Evolutionary conservation across 2,329 filamentous ascomycete genomes (phyloP).

Genomic region (Aureobasidium mangrovei): DNA sequence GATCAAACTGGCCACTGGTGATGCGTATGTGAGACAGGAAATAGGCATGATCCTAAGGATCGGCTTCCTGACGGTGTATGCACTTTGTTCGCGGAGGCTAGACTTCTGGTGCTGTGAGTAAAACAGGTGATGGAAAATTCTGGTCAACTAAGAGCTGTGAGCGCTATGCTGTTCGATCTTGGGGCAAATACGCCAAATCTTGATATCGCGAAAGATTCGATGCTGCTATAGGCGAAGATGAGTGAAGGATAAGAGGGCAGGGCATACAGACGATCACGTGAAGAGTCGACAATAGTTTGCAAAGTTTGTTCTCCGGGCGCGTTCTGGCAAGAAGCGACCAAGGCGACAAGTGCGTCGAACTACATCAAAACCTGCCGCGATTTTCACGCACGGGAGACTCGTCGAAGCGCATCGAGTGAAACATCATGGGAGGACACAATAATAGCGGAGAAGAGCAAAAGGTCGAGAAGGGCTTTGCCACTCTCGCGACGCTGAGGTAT

Average conservation of each 20-base stretch:
- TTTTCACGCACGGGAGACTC: not conserved
- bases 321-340: slow-evolving; percentile 5
- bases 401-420: not conserved
- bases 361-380: not conserved
- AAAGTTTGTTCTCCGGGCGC: slow-evolving; percentile 14
- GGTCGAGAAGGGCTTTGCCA: slow-evolving; percentile 71
- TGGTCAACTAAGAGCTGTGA: too few relatives aligned
- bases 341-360: not conserved
- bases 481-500: slow-evolving; percentile 71
- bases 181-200: too few relatives aligned
- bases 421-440: slow-evolving; percentile 6
- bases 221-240: too few relatives aligned
- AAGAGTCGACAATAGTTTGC: not conserved
- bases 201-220: too few relatives aligned
- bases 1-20: too few relatives aligned
- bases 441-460: slow-evolving; percentile 33
- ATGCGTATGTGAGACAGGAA: too few relatives aligned
- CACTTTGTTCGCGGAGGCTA: too few relatives aligned
- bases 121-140: too few relatives aligned
- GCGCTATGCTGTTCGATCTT: too few relatives aligned
- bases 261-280: not conserved
- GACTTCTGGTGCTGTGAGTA: not conserved
- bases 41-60: too few relatives aligned
- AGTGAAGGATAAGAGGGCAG: not conserved
- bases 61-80: too few relatives aligned